Evolutionary conservation across 2,329 filamentous ascomycete species (phyloP), one percentile per base, ranked within the genome.

Genomic region (Phoma sp.): DNA sequence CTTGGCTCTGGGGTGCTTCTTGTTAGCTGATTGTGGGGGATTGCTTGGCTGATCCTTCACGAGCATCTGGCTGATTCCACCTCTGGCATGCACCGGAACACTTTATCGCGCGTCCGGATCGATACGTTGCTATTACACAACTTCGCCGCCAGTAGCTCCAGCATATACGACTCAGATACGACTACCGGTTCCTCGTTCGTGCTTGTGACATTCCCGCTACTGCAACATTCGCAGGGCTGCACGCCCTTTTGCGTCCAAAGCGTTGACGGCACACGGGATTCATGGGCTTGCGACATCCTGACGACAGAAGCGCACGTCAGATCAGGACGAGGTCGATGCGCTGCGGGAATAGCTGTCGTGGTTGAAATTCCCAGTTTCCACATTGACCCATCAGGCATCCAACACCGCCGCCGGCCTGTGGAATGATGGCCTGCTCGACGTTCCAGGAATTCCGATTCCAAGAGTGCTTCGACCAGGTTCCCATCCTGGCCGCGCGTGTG

Each of bases 1-100:
- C 51, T 48, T 47, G 43, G 45, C 48, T 44, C 47, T 46, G 52
- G 46, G 41, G 46, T 43, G 38, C 21, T 39, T 27, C 39, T 45
- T 27, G 46, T 55, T 63, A 58, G 60, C 51, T 57, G 41, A 57
- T 58, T 60, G 57, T 62, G 63, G 62, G 64, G 63, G 59, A 66
- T 59, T 49, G 48, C 57, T 51, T 38, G 48, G 48, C 40, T 15
- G 12, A 49, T 55, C 39, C 45, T 36, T 40, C 35, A 45, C 25
- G 45, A 9, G 33, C 37, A 45, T 51, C 5, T 13, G 47, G 24
- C 27, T 47, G 33, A 36, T 39, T n/a, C 15, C 41, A 9, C 8
- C 13, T 29, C 31, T 27, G 40, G 10, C 24, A n/a, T 21, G 39
- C 10, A 25, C 31, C 37, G 22, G 33, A 24, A 24, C n/a, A 19